Conservation (phyloP, 139 green algal species). For the Parachlorella kessleri region DNA sequence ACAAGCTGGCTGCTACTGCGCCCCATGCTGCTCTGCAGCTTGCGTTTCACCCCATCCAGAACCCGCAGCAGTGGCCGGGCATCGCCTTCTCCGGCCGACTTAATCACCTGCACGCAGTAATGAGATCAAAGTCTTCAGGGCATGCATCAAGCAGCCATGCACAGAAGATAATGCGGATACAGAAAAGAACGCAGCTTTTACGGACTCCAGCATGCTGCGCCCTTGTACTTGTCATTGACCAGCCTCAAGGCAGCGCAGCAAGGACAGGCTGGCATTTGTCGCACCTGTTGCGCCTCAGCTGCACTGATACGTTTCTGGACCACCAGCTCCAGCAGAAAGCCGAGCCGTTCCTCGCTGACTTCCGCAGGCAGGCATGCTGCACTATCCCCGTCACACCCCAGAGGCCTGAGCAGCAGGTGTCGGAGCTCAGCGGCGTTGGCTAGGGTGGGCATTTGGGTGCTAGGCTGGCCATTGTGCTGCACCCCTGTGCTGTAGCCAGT, state of each 20-base stretch:
- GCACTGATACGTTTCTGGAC: constrained; percentile 4
- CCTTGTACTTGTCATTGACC: not conserved
- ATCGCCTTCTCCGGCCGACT: constrained; percentile 4
- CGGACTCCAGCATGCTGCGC: not conserved
- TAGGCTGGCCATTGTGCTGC: too few relatives aligned
- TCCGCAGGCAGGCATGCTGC: not conserved
- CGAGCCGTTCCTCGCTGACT: constrained; percentile 1
- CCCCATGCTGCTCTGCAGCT: not conserved
- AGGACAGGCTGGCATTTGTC: not conserved
- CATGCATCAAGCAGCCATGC: too few relatives aligned
- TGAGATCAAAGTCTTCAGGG: too few relatives aligned
- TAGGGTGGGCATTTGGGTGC: too few relatives aligned
- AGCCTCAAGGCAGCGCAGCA: not conserved
- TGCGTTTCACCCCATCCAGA: not conserved
- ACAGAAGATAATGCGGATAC: too few relatives aligned
- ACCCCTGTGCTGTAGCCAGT: too few relatives aligned
- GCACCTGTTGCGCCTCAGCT: constrained; percentile 11
- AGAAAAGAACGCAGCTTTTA: too few relatives aligned
- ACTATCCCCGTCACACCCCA: too few relatives aligned
- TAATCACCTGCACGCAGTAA: constrained; percentile 16
- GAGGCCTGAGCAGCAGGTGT: too few relatives aligned
- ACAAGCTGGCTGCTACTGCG: not conserved
- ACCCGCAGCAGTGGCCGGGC: constrained; percentile 5
- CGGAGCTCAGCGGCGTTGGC: too few relatives aligned
- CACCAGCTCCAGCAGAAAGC: constrained; percentile 21